A percentile compares a stretch with the other conserved stretches of the same genome.
Evolutionary conservation across 495 filamentous ascomycete genomes (phyloP).

Genomic region (Penicillium riverlandense): DNA sequence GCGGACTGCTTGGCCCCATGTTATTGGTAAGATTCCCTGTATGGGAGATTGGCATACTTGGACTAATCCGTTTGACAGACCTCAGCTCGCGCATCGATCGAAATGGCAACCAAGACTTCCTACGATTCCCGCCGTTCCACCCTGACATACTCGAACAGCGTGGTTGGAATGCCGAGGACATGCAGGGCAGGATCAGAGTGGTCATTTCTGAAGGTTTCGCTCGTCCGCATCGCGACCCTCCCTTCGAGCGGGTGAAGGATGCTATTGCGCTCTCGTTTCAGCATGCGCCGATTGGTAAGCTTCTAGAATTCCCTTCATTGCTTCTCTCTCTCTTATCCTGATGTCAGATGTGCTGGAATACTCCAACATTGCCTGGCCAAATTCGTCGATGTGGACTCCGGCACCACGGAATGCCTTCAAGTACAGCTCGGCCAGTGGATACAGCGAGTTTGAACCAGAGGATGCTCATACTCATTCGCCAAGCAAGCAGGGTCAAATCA

Average conservation of each 20-base stretch:
- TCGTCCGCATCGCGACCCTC: conserved; percentile 34
- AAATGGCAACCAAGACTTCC: conserved; percentile 50
- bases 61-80: conserved; percentile 4
- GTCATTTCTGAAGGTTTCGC: conserved; percentile 68
- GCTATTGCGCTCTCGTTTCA: conserved; percentile 77
- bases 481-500: conserved; percentile 18
- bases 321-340: conserved; percentile 6
- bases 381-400: conserved; percentile 63
- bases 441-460: conserved; percentile 18
- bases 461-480: conserved; percentile 48
- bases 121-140: conserved; percentile 71
- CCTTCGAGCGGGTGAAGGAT: conserved; percentile 67
- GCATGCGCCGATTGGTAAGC: conserved; percentile 70
- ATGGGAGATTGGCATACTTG: too few relatives aligned
- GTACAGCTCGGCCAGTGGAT: conserved; percentile 17
- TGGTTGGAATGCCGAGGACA: conserved; percentile 66
- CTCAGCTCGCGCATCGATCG: conserved; percentile 40
- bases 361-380: conserved; percentile 78
- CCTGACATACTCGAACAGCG: conserved; percentile 61
- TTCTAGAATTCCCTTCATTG: background rate
- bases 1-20: conserved; percentile 52
- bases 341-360: conserved; percentile 65
- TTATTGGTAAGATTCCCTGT: conserved; percentile 34
- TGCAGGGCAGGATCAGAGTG: conserved; percentile 68
- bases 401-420: conserved; percentile 31